phyloP scores from a whole-genome alignment of 495 filamentous ascomycete species.

The Elasticomyces elasticus region DNA sequence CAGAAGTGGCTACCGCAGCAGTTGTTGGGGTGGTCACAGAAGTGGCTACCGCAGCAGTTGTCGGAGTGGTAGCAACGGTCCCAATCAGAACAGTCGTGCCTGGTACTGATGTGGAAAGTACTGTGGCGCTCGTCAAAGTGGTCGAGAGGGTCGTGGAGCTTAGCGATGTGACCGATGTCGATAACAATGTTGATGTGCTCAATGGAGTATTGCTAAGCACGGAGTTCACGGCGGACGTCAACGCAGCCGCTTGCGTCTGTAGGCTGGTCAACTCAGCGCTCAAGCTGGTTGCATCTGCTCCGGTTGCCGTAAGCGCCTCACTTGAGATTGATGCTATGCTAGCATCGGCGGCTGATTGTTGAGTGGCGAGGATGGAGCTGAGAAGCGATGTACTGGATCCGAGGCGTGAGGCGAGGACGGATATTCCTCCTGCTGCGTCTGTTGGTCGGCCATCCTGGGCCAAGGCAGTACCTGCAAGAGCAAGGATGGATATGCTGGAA shows the following conservation, averaged over 20 bases:
- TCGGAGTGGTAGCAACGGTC: not conserved
- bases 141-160: not conserved
- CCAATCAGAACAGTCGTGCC: not conserved
- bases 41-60: not conserved
- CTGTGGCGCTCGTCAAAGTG: not conserved
- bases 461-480: not conserved
- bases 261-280: not conserved
- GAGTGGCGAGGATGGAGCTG: not conserved
- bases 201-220: not conserved
- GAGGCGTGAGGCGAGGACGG: not conserved
- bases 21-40: not conserved
- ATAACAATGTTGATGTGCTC: not conserved
- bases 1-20: not conserved
- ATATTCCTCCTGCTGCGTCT: not conserved
- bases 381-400: not conserved
- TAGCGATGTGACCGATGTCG: not conserved
- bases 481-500: not conserved
- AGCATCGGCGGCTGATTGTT: not conserved
- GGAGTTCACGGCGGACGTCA: not conserved
- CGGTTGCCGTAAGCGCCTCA: not conserved
- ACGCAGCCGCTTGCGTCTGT: not conserved
- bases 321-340: not conserved
- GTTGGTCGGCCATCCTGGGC: not conserved
- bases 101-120: not conserved
- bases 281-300: not conserved